A percentile compares a stretch with the other conserved stretches of the same genome.
Conservation (phyloP, 1,284 basidiomycete genomes). For the Ceratobasidium sp. region DNA sequence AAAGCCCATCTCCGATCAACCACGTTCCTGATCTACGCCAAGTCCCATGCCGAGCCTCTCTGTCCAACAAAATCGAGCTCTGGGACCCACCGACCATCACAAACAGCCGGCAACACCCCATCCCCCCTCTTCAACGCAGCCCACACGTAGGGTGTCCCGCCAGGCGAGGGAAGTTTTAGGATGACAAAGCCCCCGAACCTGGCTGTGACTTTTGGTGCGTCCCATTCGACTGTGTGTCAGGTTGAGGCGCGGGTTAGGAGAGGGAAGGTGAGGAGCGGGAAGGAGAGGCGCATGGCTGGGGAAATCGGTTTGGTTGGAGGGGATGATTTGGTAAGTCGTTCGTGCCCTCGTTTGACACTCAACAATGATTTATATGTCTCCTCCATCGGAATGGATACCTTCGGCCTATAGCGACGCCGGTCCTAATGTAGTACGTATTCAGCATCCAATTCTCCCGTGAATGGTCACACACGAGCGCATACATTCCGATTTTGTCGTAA, state of each 20-base stretch:
- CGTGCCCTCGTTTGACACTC: no score
- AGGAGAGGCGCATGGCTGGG: neutral
- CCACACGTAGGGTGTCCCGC: slow-evolving; percentile 52
- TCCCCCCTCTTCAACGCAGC: slow-evolving; percentile 52
- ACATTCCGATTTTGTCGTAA: neutral
- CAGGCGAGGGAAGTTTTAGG: slow-evolving; percentile 49
- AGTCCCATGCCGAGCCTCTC: neutral
- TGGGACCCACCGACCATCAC: slow-evolving; percentile 49
- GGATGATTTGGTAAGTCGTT: neutral
- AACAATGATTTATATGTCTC: no score
- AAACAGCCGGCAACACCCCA: slow-evolving; percentile 53
- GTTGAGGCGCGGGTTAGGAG: slow-evolving; percentile 45
- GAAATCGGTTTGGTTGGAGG: neutral
- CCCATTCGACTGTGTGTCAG: slow-evolving; percentile 54
- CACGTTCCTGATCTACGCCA: slow-evolving; percentile 46
- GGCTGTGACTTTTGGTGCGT: slow-evolving; percentile 52
- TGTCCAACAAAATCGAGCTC: neutral
- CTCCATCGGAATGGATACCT: no score
- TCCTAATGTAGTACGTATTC: no score
- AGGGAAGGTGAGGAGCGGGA: neutral
- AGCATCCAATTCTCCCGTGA: slow-evolving; percentile 14
- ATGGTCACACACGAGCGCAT: slow-evolving; percentile 1
- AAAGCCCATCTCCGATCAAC: slow-evolving; percentile 51
- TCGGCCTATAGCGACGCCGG: no score
- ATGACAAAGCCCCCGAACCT: slow-evolving; percentile 52